These are phyloP conservation scores for Termitomyces sp. DNA, from an alignment of 768 basidiomycete species.

Conservation along the genomic window DNA sequence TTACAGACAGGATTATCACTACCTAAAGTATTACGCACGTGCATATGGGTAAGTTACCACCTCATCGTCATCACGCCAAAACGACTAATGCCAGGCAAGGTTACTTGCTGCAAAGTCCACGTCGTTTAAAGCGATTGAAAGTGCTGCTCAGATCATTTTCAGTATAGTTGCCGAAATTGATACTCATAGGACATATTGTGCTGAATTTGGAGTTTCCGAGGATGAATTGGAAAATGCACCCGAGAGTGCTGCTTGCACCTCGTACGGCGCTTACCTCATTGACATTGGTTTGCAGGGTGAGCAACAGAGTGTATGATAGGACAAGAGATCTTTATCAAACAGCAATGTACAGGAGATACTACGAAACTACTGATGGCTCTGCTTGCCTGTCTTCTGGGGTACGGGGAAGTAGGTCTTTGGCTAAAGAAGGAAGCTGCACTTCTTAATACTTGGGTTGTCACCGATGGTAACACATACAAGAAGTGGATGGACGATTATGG, in stretches of 20 bases:
- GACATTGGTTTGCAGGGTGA: slow-evolving; percentile 70
- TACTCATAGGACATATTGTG: slow-evolving; percentile 71
- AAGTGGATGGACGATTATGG: slow-evolving; percentile 79
- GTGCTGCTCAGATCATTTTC: slow-evolving; percentile 58
- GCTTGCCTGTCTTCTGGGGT: slow-evolving; percentile 83
- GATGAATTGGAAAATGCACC: slow-evolving; percentile 55
- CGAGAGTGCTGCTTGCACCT: slow-evolving; percentile 69
- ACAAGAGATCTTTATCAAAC: neutral
- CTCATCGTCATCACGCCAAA: neutral
- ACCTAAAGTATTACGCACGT: slow-evolving; percentile 78
- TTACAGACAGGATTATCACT: slow-evolving; percentile 75
- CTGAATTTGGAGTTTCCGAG: slow-evolving; percentile 57
- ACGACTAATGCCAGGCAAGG: slow-evolving; percentile 26
- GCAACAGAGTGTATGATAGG: neutral
- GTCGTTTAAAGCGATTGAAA: slow-evolving; percentile 53
- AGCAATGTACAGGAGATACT: slow-evolving; percentile 46
- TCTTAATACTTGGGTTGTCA: slow-evolving; percentile 45
- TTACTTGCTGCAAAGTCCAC: slow-evolving; percentile 76
- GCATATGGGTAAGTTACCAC: slow-evolving; percentile 55
- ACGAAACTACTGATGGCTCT: slow-evolving; percentile 74
- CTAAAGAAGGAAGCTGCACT: slow-evolving; percentile 51
- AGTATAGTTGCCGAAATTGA: slow-evolving; percentile 62
- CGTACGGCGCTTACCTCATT: slow-evolving; percentile 84
- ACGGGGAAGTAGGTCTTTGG: slow-evolving; percentile 90
- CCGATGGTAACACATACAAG: slow-evolving; percentile 70